These are phyloP conservation scores for Myochromella boudieri DNA, from an alignment of 768 basidiomycete genomes.

Conservation along the genomic window DNA sequence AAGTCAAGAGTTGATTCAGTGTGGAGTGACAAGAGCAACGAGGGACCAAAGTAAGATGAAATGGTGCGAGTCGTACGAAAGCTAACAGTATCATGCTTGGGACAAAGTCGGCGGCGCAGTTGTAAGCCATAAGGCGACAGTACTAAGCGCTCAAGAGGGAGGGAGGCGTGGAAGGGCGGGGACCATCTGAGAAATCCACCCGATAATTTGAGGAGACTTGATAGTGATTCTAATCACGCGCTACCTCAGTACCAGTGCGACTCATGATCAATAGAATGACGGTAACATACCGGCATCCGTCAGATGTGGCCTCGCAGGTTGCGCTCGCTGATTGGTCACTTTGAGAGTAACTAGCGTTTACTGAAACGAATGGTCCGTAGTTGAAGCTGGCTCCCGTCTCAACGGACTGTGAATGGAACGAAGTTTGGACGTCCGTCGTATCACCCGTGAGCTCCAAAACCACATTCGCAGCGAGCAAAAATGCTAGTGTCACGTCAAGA, in stretches of 20 bases:
- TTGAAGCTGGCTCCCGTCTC: background rate
- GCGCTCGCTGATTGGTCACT: background rate
- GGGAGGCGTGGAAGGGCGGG: background rate
- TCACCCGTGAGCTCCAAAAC: conserved; percentile 2
- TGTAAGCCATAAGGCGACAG: no score
- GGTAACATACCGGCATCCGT: conserved; percentile 5
- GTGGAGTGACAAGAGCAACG: no score
- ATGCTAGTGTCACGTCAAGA: background rate
- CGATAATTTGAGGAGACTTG: background rate
- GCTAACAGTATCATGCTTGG: no score
- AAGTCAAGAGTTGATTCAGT: no score
- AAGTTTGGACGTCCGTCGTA: background rate
- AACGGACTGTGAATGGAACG: background rate
- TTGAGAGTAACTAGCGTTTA: background rate
- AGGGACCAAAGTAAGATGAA: no score
- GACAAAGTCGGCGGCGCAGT: no score
- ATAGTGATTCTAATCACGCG: background rate
- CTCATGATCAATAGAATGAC: background rate
- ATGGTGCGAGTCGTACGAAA: no score
- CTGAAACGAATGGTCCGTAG: conserved; percentile 5
- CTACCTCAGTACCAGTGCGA: background rate
- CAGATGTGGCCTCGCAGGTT: conserved; percentile 1
- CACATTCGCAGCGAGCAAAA: conserved; percentile 5
- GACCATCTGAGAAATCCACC: background rate
- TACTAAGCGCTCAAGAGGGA: no score